Percentiles rank a stretch among this genome's conserved stretches.
Conservation (phyloP, 2,329 filamentous ascomycete genomes). For the Hymenoscyphus salicellus region DNA sequence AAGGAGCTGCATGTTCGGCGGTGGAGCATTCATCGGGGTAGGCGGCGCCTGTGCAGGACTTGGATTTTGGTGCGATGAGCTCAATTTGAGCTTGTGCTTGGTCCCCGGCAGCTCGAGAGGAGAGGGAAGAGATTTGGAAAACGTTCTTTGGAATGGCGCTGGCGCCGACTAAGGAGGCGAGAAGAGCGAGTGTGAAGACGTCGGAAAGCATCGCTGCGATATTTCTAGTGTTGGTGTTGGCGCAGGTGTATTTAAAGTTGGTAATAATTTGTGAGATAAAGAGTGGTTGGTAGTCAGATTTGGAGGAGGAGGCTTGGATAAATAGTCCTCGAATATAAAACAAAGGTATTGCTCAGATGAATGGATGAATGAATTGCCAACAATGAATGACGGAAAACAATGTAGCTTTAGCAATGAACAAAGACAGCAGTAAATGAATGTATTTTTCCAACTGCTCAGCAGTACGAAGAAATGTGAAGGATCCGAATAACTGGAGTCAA, state of each 20-base stretch:
- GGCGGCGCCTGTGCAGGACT: slow-evolving; percentile 43
- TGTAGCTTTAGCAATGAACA: not conserved
- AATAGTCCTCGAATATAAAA: not conserved
- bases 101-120: slow-evolving; percentile 13
- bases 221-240: not conserved
- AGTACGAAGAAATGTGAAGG: not conserved
- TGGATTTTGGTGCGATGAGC: slow-evolving; percentile 48
- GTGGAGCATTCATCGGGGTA: slow-evolving; percentile 52
- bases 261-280: too few relatives aligned
- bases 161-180: slow-evolving; percentile 12
- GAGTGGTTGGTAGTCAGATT: too few relatives aligned
- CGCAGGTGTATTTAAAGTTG: too few relatives aligned
- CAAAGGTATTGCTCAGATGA: not conserved
- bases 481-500: not conserved
- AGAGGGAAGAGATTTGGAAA: not conserved
- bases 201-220: slow-evolving; percentile 9
- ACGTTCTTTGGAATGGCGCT: slow-evolving; percentile 11
- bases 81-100: slow-evolving; percentile 24
- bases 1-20: slow-evolving; percentile 48
- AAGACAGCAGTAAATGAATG: not conserved
- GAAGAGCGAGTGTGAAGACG: slow-evolving; percentile 6
- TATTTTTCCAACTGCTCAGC: not conserved
- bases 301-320: not conserved
- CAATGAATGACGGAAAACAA: not conserved
- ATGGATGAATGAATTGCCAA: not conserved